Evolutionary conservation across 2,329 filamentous ascomycete species (phyloP).

Genomic region (Celoporthe dispersa): DNA sequence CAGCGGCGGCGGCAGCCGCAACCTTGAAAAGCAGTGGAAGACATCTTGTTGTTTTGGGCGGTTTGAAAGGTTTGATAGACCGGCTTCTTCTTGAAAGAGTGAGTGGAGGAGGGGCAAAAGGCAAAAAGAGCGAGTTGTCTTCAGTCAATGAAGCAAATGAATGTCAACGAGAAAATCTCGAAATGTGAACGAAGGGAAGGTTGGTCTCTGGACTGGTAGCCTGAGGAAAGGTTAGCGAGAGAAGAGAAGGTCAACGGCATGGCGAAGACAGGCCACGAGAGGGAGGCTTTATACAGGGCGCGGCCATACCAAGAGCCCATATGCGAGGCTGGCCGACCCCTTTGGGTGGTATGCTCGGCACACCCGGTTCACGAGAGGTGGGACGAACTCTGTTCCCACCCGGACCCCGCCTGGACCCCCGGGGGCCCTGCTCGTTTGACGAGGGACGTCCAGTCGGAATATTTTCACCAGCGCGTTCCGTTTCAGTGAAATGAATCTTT

Average conservation of each 20-base stretch:
- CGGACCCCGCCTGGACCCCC: not conserved
- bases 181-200: conserved; percentile 17
- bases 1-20: conserved; percentile 25
- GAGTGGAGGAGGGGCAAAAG: not conserved
- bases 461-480: conserved; percentile 17
- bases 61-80: conserved; percentile 19
- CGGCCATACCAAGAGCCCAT: not conserved
- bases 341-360: not conserved
- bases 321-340: not conserved
- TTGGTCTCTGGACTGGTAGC: conserved; percentile 1
- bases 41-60: conserved; percentile 15
- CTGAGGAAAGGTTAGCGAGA: conserved; percentile 6
- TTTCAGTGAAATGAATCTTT: conserved; percentile 26
- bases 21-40: conserved; percentile 18
- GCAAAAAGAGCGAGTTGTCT: conserved; percentile 14
- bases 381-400: conserved; percentile 1
- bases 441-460: conserved; percentile 15
- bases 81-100: conserved; percentile 19
- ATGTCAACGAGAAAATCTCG: conserved; percentile 20
- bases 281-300: conserved; percentile 19
- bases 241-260: not conserved
- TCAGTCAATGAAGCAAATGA: conserved; percentile 31
- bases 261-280: not conserved
- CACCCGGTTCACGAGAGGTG: not conserved
- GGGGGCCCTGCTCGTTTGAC: conserved; percentile 5